Conservation (phyloP, 2,329 filamentous ascomycete species). For the Xylariaceae sp. region DNA sequence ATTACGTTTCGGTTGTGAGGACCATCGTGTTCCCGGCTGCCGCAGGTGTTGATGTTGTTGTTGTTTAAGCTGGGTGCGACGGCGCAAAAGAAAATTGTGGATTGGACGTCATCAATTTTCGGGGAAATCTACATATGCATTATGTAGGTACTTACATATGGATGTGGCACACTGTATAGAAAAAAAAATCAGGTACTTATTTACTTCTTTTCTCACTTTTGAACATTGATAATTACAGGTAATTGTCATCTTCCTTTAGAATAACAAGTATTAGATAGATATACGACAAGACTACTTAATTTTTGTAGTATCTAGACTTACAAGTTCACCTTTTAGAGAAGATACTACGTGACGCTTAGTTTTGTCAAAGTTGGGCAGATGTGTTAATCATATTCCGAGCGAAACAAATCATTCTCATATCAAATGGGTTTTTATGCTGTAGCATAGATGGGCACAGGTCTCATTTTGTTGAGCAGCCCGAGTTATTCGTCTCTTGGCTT, state of each 20-base stretch:
- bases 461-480: neutral
- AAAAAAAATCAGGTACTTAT: too few relatives aligned
- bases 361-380: neutral
- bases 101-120: slow-evolving; percentile 30
- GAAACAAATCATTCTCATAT: neutral
- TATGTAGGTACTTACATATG: too few relatives aligned
- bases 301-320: too few relatives aligned
- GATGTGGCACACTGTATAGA: too few relatives aligned
- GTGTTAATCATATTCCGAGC: neutral
- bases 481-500: neutral
- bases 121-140: neutral
- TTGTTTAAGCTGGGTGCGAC: slow-evolving; percentile 6
- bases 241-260: too few relatives aligned
- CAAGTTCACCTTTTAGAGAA: too few relatives aligned
- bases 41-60: neutral
- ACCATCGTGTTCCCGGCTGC: slow-evolving; percentile 7
- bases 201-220: neutral
- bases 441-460: neutral
- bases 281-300: too few relatives aligned
- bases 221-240: neutral
- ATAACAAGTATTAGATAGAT: too few relatives aligned
- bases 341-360: neutral
- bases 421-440: neutral
- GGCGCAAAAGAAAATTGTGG: slow-evolving; percentile 25
- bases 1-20: slow-evolving; percentile 14